Evolutionary conservation across 2,329 filamentous ascomycete species (phyloP).

Genomic region (Exophiala calicioides): DNA sequence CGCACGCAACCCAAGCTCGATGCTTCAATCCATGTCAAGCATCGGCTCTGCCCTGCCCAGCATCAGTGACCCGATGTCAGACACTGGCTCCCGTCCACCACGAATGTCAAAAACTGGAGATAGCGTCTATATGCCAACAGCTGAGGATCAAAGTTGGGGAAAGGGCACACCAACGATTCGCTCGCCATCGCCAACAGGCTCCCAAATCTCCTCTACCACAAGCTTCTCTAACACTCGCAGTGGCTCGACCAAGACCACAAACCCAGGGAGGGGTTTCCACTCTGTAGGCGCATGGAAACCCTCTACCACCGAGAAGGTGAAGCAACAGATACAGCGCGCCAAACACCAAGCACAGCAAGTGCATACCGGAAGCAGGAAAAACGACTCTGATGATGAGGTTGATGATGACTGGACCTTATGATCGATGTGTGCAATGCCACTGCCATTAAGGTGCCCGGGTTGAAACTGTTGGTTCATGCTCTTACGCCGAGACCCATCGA

Average conservation of each 20-base stretch:
- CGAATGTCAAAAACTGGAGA: constrained; percentile 3
- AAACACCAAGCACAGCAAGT: constrained; percentile 7
- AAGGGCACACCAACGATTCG: not conserved
- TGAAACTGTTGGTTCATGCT: too few species aligned
- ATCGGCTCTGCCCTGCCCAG: constrained; percentile 15
- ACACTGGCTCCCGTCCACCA: not conserved
- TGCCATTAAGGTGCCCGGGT: too few species aligned
- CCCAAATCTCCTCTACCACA: not conserved
- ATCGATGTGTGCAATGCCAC: not conserved
- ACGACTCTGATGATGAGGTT: constrained; percentile 10
- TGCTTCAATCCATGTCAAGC: too few species aligned
- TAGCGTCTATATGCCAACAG: constrained; percentile 5
- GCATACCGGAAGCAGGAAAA: constrained; percentile 7
- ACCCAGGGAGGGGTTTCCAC: constrained; percentile 3
- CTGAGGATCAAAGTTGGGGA: constrained; percentile 14
- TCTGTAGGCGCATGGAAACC: constrained; percentile 12
- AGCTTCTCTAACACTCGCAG: not conserved
- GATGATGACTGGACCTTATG: constrained; percentile 9
- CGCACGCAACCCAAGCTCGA: too few species aligned
- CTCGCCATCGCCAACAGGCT: constrained; percentile 7
- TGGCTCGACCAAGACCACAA: constrained; percentile 2
- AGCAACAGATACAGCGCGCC: constrained; percentile 17
- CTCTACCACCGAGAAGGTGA: constrained; percentile 8
- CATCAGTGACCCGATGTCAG: constrained; percentile 4
- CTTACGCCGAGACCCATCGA: too few species aligned